Base-by-base conservation (phyloP, 169 alveolate genomes). In the Eimeria acervulina region DNA sequence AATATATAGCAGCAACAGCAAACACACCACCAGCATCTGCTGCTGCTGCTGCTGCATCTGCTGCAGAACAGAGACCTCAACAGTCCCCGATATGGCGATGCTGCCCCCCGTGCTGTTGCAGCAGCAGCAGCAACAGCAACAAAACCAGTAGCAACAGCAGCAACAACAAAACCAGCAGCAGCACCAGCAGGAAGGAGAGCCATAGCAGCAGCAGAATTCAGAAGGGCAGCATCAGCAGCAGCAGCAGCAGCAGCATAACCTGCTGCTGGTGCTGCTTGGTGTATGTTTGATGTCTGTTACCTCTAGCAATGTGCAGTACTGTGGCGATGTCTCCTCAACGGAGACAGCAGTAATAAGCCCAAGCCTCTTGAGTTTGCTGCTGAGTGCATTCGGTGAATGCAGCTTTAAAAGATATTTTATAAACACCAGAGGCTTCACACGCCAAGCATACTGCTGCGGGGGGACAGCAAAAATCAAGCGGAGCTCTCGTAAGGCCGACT, bases 321-420 rank as follows among this genome's bases (percentile, higher is more conserved):
- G 76, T 12, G 95, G 95, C 10, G 78, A 42, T 47, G 90, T 47
- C 42, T 44, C 59, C 59, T 21, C 31, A 1, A 76, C 51, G 31
- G 78, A 26, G 40, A 95, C 81, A 38, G 91, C 95, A 17, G 94
- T 61, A 36, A 97, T 98, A 61, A 97, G 97, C 33, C 97, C 97
- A 76, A 97, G 97, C 28, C 97, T 93, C 36, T 97, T 97, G 61
- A 98, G 95, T 66, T 68, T 93, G 76, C 98, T 91, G 31, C 95
- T 89, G 19, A 98, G 95, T 0, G 98, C 97, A 88, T 97, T 97
- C 70, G 89, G 95, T 12, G 98, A 98, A 81, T 97, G 98, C 94
- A 97, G 98, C 61, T 98, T 98, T 33, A 97, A 91, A 31, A 98
- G 74, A 61, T 96, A 97, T 23, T 87, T 7, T 2, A 90, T 12